Base-by-base conservation (phyloP, 805 yeast genomes). In the Hermanozyma aechmeae region DNA sequence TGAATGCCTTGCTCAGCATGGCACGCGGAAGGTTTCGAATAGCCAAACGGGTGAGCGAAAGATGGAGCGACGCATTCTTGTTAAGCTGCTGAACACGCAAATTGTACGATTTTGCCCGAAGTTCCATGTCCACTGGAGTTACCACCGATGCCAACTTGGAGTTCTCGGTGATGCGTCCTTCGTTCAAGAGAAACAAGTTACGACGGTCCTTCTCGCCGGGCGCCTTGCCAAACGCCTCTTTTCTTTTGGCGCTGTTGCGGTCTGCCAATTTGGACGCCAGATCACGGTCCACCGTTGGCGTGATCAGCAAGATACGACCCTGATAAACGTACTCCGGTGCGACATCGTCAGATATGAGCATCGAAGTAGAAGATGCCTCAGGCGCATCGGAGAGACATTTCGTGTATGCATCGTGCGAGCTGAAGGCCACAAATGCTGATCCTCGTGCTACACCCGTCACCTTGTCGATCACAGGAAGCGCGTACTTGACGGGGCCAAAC, bases 31-130 rank as follows among this genome's bases (percentile, higher is more conserved):
- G 58, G 51, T 92, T 92, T 59, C 98, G 73, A 34, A 92, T 73
- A 7, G 98, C 98, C 51, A 92, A 71, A 63, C 98, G 76, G 2
- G 97, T 89, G 58, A 89, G 61, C n/a, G 96, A 84, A 35, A 92
- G 61, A 65, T 89, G 97, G 48, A 92, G 65, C 9, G 92, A 65
- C 13, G 97, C 95, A 55, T 89, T 92, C 44, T 83, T 82, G 51
- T 80, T 78, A 46, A 92, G 71, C 61, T 89, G 96, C 46, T 84
- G 84, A 25, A 83, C 86, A 58, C 98, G 73, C 48, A 84, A 62
- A 41, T 79, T 71, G 56, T 75, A 85, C 0, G 96, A 84, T 51
- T 86, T 78, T 37, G 87, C 95, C 55, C 98, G 74, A 27, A 89
- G 58, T 46, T 82, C 93, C 64, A 86, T 55, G 45, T 92, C 98